Evolutionary conservation across 2,329 filamentous ascomycete genomes (phyloP).

Genomic region (Pseudogymnoascus destructans): DNA sequence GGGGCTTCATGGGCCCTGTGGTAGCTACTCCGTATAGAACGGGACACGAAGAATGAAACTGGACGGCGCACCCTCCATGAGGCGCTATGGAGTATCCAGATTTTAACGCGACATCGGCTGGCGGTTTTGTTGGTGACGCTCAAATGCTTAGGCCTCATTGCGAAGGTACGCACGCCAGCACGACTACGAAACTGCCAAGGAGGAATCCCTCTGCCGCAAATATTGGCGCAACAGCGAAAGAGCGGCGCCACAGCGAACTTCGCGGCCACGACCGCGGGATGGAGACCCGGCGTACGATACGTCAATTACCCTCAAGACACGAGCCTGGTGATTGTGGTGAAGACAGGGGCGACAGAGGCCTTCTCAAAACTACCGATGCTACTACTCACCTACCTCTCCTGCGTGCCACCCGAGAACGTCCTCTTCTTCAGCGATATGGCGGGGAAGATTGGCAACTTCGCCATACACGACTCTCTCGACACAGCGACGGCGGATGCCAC

Average conservation of each 20-base stretch:
- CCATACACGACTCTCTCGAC: constrained; percentile 35
- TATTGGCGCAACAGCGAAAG: background rate
- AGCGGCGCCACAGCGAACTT: background rate
- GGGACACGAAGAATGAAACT: background rate
- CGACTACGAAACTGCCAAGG: background rate
- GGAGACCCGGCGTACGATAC: background rate
- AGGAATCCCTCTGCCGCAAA: background rate
- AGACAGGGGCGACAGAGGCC: constrained; percentile 44
- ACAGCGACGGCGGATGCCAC: constrained; percentile 32
- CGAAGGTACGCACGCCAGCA: background rate
- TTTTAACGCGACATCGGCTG: background rate
- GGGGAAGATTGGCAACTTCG: constrained; percentile 33
- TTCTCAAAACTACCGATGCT: constrained; percentile 40
- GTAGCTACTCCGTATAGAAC: background rate
- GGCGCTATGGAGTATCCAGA: background rate
- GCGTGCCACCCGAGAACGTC: constrained; percentile 34
- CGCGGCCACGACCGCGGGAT: background rate
- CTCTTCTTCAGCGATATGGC: constrained; percentile 46
- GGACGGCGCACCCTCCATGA: background rate
- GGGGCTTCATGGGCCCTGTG: background rate
- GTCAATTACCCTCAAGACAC: background rate
- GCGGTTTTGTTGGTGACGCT: background rate
- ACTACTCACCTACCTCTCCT: constrained; percentile 38
- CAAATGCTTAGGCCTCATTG: background rate
- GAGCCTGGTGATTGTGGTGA: constrained; percentile 36